A percentile compares a stretch with the other conserved stretches of the same genome.
Conservation (phyloP, 495 filamentous ascomycete genomes). For the Tuber magnatum region DNA sequence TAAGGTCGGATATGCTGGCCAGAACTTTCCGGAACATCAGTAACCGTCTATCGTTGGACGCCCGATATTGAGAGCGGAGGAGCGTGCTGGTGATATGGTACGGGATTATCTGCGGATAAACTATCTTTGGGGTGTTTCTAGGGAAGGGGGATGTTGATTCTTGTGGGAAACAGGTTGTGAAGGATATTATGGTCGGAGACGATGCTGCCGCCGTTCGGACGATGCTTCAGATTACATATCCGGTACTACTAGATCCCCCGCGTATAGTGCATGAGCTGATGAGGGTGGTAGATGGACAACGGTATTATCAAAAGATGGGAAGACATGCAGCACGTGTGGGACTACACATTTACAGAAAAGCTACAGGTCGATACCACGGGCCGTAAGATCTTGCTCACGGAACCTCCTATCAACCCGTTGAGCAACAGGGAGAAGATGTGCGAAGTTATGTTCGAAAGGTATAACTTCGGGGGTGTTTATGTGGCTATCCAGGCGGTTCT, state of each 20-base stretch:
- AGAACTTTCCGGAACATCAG: slow-evolving; percentile 98
- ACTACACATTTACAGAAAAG: slow-evolving; percentile 96
- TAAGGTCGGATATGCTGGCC: slow-evolving; percentile 87
- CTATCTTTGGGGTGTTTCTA: background rate
- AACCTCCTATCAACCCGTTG: slow-evolving; percentile 95
- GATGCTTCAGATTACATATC: slow-evolving; percentile 96
- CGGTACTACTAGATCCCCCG: slow-evolving; percentile 49
- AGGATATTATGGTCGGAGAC: slow-evolving; percentile 99
- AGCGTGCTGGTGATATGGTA: slow-evolving; percentile 62
- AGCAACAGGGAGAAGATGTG: slow-evolving; percentile 95
- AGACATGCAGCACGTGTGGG: slow-evolving; percentile 99
- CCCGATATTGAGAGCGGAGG: slow-evolving; percentile 93
- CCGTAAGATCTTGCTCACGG: slow-evolving; percentile 95
- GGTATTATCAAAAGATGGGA: slow-evolving; percentile 99
- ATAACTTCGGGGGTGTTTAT: slow-evolving; percentile 93
- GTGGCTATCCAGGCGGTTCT: slow-evolving; percentile 97
- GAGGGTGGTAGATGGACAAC: slow-evolving; percentile 78
- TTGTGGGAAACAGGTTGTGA: slow-evolving; percentile 53
- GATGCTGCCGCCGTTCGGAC: slow-evolving; percentile 91
- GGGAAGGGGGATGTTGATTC: slow-evolving; percentile 14
- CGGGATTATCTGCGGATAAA: background rate
- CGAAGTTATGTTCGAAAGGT: slow-evolving; percentile 97
- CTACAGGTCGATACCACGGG: slow-evolving; percentile 84
- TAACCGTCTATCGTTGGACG: slow-evolving; percentile 97
- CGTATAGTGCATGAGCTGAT: slow-evolving; percentile 7